Evolutionary conservation across 441 rosid species (phyloP).

Genomic region (Geranium incanum): DNA sequence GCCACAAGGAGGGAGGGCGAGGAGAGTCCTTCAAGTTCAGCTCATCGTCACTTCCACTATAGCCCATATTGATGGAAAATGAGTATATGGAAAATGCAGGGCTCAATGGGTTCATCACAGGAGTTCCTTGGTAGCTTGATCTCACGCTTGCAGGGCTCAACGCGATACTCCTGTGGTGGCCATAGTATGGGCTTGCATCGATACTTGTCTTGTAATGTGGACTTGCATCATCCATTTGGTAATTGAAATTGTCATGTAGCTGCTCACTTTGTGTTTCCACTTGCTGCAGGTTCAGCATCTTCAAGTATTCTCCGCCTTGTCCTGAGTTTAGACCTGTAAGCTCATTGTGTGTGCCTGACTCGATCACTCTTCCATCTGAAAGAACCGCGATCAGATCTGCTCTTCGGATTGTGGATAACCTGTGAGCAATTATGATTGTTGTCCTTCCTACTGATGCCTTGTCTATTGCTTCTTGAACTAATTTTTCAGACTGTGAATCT

Average conservation of each 20-base stretch:
- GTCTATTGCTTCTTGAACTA: conserved; percentile 60
- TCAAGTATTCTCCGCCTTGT: conserved; percentile 40
- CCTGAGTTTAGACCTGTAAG: conserved; percentile 30
- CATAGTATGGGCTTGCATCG: neutral
- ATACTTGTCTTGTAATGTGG: neutral
- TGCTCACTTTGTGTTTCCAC: conserved; percentile 28
- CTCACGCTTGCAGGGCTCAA: conserved; percentile 37
- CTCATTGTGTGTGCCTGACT: conserved; percentile 55
- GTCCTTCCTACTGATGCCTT: conserved; percentile 56
- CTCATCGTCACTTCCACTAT: conserved; percentile 24
- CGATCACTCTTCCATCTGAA: conserved; percentile 49
- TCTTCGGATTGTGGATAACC: conserved; percentile 42
- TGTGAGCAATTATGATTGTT: conserved; percentile 56
- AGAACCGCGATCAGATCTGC: conserved; percentile 46
- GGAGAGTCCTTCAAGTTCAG: conserved; percentile 22
- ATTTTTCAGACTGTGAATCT: conserved; percentile 52
- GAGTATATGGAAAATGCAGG: conserved; percentile 60
- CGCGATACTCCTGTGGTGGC: conserved; percentile 17
- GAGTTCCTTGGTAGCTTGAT: conserved; percentile 38
- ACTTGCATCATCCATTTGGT: conserved; percentile 24
- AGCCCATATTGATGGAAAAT: conserved; percentile 34
- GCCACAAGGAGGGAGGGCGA: conserved; percentile 51
- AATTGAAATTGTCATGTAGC: conserved; percentile 10
- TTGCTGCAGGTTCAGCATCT: conserved; percentile 46
- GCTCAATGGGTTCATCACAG: conserved; percentile 42